Evolutionary conservation across 345 rosid genomes (phyloP).

Genomic region (Trapa bicornis): DNA sequence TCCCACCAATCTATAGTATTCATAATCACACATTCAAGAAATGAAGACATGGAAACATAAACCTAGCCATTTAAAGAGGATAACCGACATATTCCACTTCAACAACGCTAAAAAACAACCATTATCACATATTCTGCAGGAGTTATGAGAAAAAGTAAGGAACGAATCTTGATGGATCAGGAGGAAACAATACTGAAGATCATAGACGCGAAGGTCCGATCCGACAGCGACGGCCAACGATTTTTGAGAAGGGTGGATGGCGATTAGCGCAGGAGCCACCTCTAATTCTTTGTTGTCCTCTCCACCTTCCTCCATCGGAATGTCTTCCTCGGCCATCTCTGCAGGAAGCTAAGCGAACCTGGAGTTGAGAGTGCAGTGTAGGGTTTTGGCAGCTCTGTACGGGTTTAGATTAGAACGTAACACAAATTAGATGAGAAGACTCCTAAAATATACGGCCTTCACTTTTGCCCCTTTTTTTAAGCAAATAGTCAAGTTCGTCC

Average conservation of each 20-base stretch:
- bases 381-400: no score
- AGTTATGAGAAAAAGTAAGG: neutral
- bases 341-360: no score
- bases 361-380: no score
- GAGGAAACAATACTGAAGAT: slow-evolving; percentile 41
- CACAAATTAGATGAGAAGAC: no score
- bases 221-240: slow-evolving; percentile 71
- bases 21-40: neutral
- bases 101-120: neutral
- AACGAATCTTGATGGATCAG: neutral
- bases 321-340: slow-evolving; percentile 8
- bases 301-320: slow-evolving; percentile 42
- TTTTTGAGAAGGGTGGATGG: slow-evolving; percentile 56
- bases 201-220: slow-evolving; percentile 72
- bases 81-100: neutral
- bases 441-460: no score
- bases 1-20: neutral
- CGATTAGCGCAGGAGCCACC: slow-evolving; percentile 69
- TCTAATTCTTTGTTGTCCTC: slow-evolving; percentile 41
- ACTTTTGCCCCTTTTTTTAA: no score
- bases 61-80: neutral
- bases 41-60: neutral
- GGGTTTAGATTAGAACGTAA: no score
- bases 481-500: no score
- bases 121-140: neutral